These are phyloP conservation scores for Cladosporium sphaerospermum DNA, from an alignment of 2,329 filamentous ascomycete species.

Conservation along the genomic window DNA sequence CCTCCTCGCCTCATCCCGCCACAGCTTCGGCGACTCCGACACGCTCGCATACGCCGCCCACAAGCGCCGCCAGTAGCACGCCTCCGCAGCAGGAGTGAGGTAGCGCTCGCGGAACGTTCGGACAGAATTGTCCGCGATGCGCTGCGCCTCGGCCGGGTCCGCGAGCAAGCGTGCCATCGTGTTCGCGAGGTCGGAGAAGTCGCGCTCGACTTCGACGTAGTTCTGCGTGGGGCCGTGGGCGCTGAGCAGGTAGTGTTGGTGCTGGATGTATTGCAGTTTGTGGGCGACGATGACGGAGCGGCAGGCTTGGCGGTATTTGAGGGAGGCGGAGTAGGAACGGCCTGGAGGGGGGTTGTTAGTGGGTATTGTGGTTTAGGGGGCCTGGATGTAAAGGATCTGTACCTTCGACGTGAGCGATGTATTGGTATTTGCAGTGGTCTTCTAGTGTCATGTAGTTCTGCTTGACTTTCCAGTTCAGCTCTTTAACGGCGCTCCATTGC, in stretches of 20 bases:
- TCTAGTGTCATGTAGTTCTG: conserved; percentile 20
- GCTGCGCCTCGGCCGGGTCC: conserved; percentile 39
- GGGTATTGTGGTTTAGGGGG: conserved; percentile 13
- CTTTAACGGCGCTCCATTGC: conserved; percentile 32
- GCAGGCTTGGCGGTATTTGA: conserved; percentile 31
- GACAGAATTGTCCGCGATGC: conserved; percentile 46
- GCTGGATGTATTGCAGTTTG: conserved; percentile 43
- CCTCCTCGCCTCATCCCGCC: conserved; percentile 9
- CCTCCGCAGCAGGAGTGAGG: conserved; percentile 29
- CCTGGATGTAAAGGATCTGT: background rate
- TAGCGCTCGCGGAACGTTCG: conserved; percentile 47
- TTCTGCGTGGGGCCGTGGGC: conserved; percentile 20
- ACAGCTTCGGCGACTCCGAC: conserved; percentile 14
- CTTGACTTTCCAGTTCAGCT: conserved; percentile 21
- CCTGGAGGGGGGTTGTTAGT: conserved; percentile 8
- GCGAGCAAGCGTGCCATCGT: conserved; percentile 38
- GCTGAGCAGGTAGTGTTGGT: conserved; percentile 34
- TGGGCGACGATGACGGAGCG: conserved; percentile 45
- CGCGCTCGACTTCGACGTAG: conserved; percentile 28
- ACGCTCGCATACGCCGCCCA: conserved; percentile 15
- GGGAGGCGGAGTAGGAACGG: conserved; percentile 27
- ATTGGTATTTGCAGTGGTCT: conserved; percentile 23
- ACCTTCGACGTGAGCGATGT: conserved; percentile 27
- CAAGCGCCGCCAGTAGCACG: conserved; percentile 26
- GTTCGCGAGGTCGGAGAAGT: conserved; percentile 35